A percentile compares a stretch with the other conserved stretches of the same genome.
phyloP scores from a whole-genome alignment of 345 rosid genomes.

The Physaria fendleri region DNA sequence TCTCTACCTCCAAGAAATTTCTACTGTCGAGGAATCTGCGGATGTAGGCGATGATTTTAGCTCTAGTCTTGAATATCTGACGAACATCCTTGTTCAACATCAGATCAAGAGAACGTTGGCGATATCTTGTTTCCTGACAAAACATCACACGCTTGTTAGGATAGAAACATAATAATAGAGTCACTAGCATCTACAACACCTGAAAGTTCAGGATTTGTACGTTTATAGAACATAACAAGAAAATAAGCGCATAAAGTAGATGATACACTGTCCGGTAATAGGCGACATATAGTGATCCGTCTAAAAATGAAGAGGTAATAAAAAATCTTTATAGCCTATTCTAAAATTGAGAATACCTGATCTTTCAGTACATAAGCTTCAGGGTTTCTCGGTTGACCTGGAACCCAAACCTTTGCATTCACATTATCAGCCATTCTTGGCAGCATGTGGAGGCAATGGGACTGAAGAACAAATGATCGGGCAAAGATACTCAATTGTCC shows the following conservation, averaged over 20 bases:
- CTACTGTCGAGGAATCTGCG: slow-evolving; percentile 57
- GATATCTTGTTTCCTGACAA: slow-evolving; percentile 70
- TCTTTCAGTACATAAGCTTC: slow-evolving; percentile 67
- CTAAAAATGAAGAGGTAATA: too few relatives aligned
- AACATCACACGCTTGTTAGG: neutral
- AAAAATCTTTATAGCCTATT: too few relatives aligned
- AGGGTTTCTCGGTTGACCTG: slow-evolving; percentile 69
- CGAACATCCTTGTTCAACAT: slow-evolving; percentile 67
- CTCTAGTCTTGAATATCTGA: slow-evolving; percentile 59
- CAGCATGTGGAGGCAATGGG: slow-evolving; percentile 90
- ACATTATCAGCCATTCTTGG: slow-evolving; percentile 50
- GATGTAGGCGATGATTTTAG: slow-evolving; percentile 43
- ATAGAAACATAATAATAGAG: too few relatives aligned
- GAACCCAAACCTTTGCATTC: slow-evolving; percentile 53
- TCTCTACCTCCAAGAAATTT: slow-evolving; percentile 40
- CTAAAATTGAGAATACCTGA: slow-evolving; percentile 41
- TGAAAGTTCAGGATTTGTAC: neutral
- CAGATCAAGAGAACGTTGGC: slow-evolving; percentile 83
- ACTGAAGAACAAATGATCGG: slow-evolving; percentile 41
- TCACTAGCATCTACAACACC: too few relatives aligned
- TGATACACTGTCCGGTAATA: too few relatives aligned
- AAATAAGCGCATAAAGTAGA: too few relatives aligned
- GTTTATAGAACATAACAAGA: neutral
- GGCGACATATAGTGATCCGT: too few relatives aligned
- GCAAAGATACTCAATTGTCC: slow-evolving; percentile 82